phyloP scores from a whole-genome alignment of 2,329 filamentous ascomycete species.

The Botrytis medusae region DNA sequence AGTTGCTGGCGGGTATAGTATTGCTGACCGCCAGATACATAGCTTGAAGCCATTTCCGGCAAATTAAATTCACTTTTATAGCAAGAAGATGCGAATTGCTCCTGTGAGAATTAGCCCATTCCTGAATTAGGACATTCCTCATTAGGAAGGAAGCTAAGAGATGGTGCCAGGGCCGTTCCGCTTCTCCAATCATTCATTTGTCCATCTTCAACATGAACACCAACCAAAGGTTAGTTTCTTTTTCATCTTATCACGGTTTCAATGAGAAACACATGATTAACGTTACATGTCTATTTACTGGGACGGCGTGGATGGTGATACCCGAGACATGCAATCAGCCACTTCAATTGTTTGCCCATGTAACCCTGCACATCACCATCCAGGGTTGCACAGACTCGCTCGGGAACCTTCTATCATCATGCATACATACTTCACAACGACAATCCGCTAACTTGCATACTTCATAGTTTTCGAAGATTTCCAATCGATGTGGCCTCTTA shows the following conservation, averaged over 20 bases:
- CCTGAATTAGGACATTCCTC: neutral
- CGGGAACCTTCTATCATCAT: neutral
- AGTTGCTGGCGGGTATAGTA: neutral
- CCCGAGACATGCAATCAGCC: constrained; percentile 17
- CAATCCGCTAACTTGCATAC: constrained; percentile 6
- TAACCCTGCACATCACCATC: constrained; percentile 9
- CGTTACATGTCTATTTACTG: neutral
- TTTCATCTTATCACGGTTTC: neutral
- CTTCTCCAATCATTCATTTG: neutral
- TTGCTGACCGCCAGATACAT: neutral
- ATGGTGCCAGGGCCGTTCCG: neutral
- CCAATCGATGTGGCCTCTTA: neutral
- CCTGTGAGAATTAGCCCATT: neutral
- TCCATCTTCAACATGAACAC: neutral
- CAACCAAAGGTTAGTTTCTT: neutral
- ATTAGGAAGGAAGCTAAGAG: neutral
- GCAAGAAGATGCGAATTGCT: neutral
- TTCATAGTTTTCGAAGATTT: neutral
- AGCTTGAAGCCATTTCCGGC: neutral
- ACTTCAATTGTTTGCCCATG: constrained; percentile 9
- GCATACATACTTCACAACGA: constrained; percentile 3
- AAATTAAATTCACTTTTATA: neutral
- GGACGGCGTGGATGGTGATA: neutral
- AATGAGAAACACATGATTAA: neutral
- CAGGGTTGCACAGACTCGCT: constrained; percentile 15